Base-by-base conservation (phyloP, 2,329 filamentous ascomycete genomes). In the Talaromyces verruculosus region DNA sequence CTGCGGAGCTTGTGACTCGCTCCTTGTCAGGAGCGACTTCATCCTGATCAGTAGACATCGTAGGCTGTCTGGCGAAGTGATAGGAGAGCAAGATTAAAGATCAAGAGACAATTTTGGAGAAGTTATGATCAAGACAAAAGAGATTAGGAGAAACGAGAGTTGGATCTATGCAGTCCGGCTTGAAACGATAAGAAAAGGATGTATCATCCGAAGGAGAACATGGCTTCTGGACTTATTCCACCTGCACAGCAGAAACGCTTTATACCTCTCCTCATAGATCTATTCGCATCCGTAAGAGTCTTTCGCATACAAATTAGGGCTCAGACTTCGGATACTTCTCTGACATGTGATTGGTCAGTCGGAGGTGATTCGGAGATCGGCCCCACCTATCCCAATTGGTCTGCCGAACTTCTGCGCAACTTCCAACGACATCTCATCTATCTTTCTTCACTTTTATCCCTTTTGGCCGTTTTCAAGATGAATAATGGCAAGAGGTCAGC, bases 351-450 rank as follows among this genome's bases (percentile, higher is more conserved):
- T 62, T 62, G 60, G 60, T 17, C 37, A 49, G n/a, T 45, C 43
- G 60, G 60, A 62, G 45, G 10, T 19, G 25, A 51, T 25, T 62
- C 60, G 60, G 60, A 62, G 51, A 17, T 53, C 49, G 28, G 49
- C 28, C 49, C 49, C 49, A 53, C 28, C 22, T 22, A 30, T 8
- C 15, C 17, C 11, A 53, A 19, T 33, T 8, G 28, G 28, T 22
- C 22, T 17, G 2, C 51, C 51, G 30, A 35, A 57, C n/a, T 28
- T 22, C 51, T 37, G 15, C 2, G 4, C 25, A 57, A 37, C 51
- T 37, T 37, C 17, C 51, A 57, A 57, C 51, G n/a, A 35, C n/a
- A 15, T 15, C n/a, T 37, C 49, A 8, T 57, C 51, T 57, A 22
- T 33, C 11, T 17, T 28, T 22, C n/a, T 37, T 13, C n/a, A 17